Conservation (phyloP, 495 filamentous ascomycete species). For the Cercophora samala region DNA sequence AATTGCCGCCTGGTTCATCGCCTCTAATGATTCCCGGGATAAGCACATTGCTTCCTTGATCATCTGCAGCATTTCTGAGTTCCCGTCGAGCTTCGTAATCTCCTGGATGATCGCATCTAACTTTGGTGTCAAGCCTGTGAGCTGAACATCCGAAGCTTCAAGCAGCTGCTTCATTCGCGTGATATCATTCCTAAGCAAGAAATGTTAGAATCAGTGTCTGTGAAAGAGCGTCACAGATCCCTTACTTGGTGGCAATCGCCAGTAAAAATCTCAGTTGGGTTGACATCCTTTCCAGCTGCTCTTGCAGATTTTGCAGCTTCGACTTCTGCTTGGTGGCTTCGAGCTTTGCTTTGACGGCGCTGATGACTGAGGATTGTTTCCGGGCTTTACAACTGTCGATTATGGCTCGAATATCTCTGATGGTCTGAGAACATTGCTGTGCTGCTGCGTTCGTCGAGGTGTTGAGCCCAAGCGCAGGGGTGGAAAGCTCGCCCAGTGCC, state of each 20-base stretch:
- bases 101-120: neutral
- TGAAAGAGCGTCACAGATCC: no score
- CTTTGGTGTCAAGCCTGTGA: neutral
- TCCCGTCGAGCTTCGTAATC: neutral
- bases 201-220: neutral
- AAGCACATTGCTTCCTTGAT: neutral
- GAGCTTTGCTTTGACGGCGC: neutral
- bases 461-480: neutral
- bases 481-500: neutral
- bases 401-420: neutral
- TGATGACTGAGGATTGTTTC: neutral
- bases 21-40: neutral
- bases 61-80: neutral
- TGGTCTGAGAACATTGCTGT: neutral
- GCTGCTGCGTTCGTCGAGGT: neutral
- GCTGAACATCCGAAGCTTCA: neutral
- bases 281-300: neutral
- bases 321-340: neutral
- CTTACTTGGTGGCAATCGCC: conserved; percentile 2
- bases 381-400: neutral
- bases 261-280: neutral
- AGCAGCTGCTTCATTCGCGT: neutral
- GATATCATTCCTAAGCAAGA: neutral
- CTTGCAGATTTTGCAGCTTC: neutral
- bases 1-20: neutral